A percentile compares a stretch with the other conserved stretches of the same genome.
Evolutionary conservation across 257 asterid genomes (phyloP).

Genomic region (Rubia yunnanensis): DNA sequence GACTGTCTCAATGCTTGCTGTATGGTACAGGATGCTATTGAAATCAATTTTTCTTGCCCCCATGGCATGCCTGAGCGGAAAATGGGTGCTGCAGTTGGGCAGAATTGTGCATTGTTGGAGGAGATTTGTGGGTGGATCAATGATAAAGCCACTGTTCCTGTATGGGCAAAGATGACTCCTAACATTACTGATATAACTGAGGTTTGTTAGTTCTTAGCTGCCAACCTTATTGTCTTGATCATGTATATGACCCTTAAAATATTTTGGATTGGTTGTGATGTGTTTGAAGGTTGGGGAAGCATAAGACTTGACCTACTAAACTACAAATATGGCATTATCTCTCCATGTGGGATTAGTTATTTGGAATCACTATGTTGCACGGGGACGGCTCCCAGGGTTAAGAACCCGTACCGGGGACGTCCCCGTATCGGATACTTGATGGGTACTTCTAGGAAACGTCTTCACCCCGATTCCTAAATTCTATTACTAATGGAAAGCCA

Average conservation of each 20-base stretch:
- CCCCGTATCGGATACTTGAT: no score
- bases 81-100: conserved; percentile 99
- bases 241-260: not conserved
- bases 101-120: conserved; percentile 81
- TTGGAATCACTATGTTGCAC: no score
- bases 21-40: conserved; percentile 65
- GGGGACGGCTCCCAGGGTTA: no score
- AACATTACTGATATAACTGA: conserved; percentile 78
- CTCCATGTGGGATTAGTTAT: no score
- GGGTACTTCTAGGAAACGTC: no score
- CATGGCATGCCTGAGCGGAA: conserved; percentile 99
- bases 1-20: conserved; percentile 11
- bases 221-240: not conserved
- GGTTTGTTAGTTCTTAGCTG: conserved; percentile 28
- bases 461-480: no score
- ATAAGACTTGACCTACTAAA: not conserved
- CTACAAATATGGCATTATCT: not conserved
- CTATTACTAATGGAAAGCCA: no score
- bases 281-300: not conserved
- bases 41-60: conserved; percentile 88
- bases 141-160: conserved; percentile 83
- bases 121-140: conserved; percentile 92
- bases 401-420: no score
- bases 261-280: not conserved
- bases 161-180: conserved; percentile 99